Base-by-base conservation (phyloP, 2,329 filamentous ascomycete genomes). In the Leptographium flavum region DNA sequence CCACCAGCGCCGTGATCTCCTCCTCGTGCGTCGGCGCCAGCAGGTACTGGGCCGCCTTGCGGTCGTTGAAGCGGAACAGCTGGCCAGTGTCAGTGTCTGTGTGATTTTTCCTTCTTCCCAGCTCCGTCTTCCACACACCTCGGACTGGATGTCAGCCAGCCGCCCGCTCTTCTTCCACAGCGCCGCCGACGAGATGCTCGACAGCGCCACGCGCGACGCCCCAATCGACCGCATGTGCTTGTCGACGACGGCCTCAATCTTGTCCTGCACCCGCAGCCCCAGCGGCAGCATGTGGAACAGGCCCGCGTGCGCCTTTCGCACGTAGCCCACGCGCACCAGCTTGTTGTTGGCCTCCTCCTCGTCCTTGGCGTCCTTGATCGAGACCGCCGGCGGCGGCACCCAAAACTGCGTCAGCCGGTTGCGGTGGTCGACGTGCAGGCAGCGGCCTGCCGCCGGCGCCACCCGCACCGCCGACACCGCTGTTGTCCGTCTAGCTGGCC, bases 21-120 rank as follows among this genome's bases (percentile, higher is more conserved):
- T 98, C 92, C 58, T 98, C 92, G 50, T 98, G 92, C 0, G 92
- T 98, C 1, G 92, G 92, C 1, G 87, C 82, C 4, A 98, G 73
- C 27, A 98, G 70, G 50, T 85, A 85, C 4, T 74, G 70, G 1
- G 73, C 68, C 7, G 83, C 75, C 60, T 83, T 92, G 46, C 92
- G 77, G 61, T 96, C 92, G 38, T 72, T 64, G 39, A 96, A 75
- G 36, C 75, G 77, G 54, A 95, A 90, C 19, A 95, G 72, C 80
- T 92, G 8, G 21, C 23, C 27, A 10, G 23, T 15, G 28, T 50
- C 23, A 45, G 15, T 11, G n/a, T n/a, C n/a, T n/a, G n/a, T n/a
- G n/a, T n/a, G n/a, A n/a, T n/a, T n/a, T n/a, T n/a, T n/a, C 5
- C 19, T 19, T 22, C 10, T n/a, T 11, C 4, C 10, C 3, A 32